phyloP scores from a whole-genome alignment of 2,329 filamentous ascomycete genomes.

The Fusarium sp. region DNA sequence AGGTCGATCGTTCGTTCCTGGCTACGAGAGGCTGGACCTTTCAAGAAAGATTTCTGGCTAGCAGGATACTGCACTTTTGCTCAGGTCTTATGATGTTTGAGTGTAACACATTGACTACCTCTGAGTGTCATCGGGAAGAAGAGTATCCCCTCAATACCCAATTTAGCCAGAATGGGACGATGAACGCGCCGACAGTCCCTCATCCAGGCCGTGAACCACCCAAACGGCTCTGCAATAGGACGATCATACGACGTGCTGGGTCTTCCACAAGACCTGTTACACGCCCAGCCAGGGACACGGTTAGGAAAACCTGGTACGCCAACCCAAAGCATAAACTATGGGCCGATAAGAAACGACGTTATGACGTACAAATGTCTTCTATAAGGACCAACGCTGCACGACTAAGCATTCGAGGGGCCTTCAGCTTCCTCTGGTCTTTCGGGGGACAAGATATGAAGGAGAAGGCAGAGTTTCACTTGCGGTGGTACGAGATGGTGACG shows the following conservation, averaged over 20 bases:
- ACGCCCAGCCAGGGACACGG: accelerated
- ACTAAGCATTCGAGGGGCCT: accelerated
- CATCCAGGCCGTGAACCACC: background rate
- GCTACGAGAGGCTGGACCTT: background rate
- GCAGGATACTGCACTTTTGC: background rate
- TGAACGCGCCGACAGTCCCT: background rate
- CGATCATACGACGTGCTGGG: accelerated
- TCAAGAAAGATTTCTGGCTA: background rate
- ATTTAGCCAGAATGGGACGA: accelerated
- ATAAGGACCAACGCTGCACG: background rate
- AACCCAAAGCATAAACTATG: background rate
- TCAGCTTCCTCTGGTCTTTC: background rate
- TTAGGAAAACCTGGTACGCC: accelerated
- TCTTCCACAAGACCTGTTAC: accelerated
- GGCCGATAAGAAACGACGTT: accelerated
- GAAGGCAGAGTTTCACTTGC: background rate
- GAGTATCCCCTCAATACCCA: background rate
- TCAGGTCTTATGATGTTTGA: background rate
- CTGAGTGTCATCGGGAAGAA: background rate
- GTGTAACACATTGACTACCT: background rate
- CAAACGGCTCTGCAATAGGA: background rate
- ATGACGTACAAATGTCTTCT: accelerated
- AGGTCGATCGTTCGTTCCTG: background rate
- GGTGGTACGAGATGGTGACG: background rate
- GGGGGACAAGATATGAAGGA: background rate